A percentile compares a stretch with the other conserved stretches of the same genome.
Conservation (phyloP, 139 green algal genomes). For the Mesotaenium endlicherianum region DNA sequence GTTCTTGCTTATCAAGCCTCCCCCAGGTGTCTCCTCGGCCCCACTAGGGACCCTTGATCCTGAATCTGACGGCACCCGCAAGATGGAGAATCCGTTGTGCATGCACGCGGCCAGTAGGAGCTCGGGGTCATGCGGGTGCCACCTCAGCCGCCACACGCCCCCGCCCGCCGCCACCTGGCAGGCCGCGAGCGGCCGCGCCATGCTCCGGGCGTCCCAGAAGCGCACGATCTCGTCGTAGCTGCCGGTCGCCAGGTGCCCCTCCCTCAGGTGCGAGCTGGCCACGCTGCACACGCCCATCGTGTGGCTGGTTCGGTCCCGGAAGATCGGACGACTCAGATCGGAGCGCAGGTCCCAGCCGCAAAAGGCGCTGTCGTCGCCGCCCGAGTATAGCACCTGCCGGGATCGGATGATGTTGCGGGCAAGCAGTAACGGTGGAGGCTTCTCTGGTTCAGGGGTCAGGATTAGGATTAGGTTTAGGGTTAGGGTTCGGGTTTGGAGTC, state of each 20-base stretch:
- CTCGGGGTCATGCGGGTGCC: constrained; percentile 38
- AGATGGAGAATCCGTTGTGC: constrained; percentile 51
- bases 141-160: constrained; percentile 56
- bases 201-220: constrained; percentile 42
- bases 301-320: constrained; percentile 63
- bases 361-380: constrained; percentile 48
- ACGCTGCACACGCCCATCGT: constrained; percentile 82
- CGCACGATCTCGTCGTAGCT: constrained; percentile 83
- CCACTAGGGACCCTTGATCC: no score
- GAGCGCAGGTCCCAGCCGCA: constrained; percentile 42
- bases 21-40: no score
- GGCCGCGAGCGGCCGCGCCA: background rate
- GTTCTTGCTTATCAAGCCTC: no score
- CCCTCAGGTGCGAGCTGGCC: constrained; percentile 44
- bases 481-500: no score
- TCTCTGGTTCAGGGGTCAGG: no score
- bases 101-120: constrained; percentile 50
- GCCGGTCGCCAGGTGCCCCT: constrained; percentile 72
- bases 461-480: no score
- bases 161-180: constrained; percentile 18
- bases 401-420: background rate
- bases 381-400: constrained; percentile 39
- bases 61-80: no score
- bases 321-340: constrained; percentile 21
- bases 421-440: background rate